phyloP scores from a whole-genome alignment of 257 asterid genomes.

The Fraxinus anomala region DNA sequence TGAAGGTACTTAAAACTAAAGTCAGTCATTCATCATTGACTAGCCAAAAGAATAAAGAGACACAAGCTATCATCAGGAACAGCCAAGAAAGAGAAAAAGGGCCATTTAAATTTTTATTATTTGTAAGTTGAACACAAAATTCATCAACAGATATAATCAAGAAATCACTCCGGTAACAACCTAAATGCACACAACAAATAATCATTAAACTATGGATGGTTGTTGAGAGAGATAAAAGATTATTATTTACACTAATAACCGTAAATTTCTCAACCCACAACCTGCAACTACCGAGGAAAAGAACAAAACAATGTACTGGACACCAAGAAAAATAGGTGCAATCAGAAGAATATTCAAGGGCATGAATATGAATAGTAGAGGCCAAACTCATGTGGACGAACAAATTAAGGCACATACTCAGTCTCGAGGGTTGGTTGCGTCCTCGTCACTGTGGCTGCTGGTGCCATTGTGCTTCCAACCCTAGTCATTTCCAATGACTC shows the following conservation, averaged over 20 bases:
- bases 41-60: background rate
- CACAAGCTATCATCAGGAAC: background rate
- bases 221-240: constrained; percentile 17
- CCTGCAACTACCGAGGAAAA: background rate
- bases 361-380: constrained; percentile 16
- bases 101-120: constrained; percentile 16
- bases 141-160: constrained; percentile 11
- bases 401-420: constrained; percentile 40
- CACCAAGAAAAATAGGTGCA: constrained; percentile 22
- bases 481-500: constrained; percentile 43
- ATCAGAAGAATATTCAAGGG: constrained; percentile 24
- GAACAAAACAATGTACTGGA: constrained; percentile 6
- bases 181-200: constrained; percentile 22
- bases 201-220: constrained; percentile 17
- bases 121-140: constrained; percentile 14
- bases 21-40: background rate
- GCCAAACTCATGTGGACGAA: constrained; percentile 14
- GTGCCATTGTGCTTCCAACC: constrained; percentile 50
- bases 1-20: background rate
- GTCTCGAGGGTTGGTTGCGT: constrained; percentile 48
- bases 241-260: constrained; percentile 29
- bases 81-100: background rate
- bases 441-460: constrained; percentile 47
- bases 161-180: constrained; percentile 11
- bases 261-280: constrained; percentile 17